These are phyloP conservation scores for Atkinsonella texensis DNA, from an alignment of 2,329 filamentous ascomycete species.

Conservation along the genomic window DNA sequence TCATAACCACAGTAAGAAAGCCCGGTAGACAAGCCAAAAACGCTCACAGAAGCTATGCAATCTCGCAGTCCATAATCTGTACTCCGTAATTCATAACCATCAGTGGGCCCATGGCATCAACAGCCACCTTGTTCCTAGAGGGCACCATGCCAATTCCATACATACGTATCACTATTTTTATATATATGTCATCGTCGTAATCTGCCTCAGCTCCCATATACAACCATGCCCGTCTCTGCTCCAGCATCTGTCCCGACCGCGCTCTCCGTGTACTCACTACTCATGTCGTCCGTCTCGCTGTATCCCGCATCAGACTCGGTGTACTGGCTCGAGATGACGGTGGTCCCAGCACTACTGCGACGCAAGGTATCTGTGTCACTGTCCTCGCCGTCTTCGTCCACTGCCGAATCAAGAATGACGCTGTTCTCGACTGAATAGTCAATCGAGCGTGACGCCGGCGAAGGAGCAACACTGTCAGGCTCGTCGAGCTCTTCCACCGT, in stretches of 20 bases:
- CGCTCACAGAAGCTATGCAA: background rate
- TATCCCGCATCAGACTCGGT: constrained; percentile 24
- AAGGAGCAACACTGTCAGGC: constrained; percentile 13
- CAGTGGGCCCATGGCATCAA: background rate
- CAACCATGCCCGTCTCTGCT: constrained; percentile 23
- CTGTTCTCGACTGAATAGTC: constrained; percentile 6
- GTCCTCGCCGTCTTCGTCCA: constrained; percentile 11
- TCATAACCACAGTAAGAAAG: background rate
- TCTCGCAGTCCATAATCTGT: background rate
- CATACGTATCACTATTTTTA: background rate
- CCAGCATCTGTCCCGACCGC: constrained; percentile 12
- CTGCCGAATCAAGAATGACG: constrained; percentile 10
- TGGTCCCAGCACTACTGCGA: constrained; percentile 35
- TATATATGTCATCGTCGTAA: background rate
- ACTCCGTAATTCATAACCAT: background rate
- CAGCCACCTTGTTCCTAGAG: background rate
- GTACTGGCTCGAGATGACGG: constrained; percentile 31
- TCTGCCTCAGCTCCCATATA: constrained; percentile 15
- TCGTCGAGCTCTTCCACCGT: constrained; percentile 45
- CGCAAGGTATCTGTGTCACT: constrained; percentile 42
- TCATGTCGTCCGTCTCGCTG: constrained; percentile 28
- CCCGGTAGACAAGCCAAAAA: background rate
- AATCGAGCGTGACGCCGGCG: constrained; percentile 2
- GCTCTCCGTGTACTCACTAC: constrained; percentile 39
- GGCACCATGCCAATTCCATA: background rate